Conservation (phyloP, 805 yeast species). For the Spathaspora hagerdaliae region DNA sequence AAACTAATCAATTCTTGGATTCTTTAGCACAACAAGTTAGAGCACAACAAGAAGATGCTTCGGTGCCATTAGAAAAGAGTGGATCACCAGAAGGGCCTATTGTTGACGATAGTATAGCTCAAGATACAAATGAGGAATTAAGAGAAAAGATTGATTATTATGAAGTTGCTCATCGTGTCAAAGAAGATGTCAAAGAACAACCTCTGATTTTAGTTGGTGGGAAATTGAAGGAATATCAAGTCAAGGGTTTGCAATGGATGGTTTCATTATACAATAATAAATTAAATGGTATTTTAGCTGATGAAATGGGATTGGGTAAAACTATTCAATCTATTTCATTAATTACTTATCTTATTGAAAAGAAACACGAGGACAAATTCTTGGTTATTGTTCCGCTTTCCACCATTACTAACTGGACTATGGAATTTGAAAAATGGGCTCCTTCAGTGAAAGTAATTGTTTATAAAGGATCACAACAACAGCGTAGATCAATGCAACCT, state of each 20-base stretch:
- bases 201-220: conserved; percentile 76
- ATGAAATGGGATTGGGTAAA: conserved; percentile 67
- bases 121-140: conserved; percentile 46
- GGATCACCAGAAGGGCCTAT: conserved; percentile 26
- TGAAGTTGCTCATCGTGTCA: conserved; percentile 73
- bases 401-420: conserved; percentile 80
- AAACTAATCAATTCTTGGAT: conserved; percentile 74
- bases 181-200: conserved; percentile 63
- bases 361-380: conserved; percentile 65
- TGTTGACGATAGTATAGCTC: conserved; percentile 16
- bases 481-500: conserved; percentile 61
- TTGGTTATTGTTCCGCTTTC: conserved; percentile 81
- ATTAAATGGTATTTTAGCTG: conserved; percentile 61
- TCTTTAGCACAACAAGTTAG: conserved; percentile 75
- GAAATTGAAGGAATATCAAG: conserved; percentile 69
- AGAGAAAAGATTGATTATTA: conserved; percentile 73
- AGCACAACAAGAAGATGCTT: conserved; percentile 59
- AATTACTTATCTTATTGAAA: conserved; percentile 65
- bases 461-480: conserved; percentile 74
- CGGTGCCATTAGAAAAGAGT: conserved; percentile 9
- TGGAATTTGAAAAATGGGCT: conserved; percentile 87
- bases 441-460: conserved; percentile 69
- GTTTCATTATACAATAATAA: conserved; percentile 58
- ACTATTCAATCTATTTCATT: conserved; percentile 76
- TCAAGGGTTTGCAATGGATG: conserved; percentile 66